Percentiles rank a stretch among this genome's conserved stretches.
phyloP scores from a whole-genome alignment of 2,329 filamentous ascomycete genomes.

The Pseudocercospora musae region DNA sequence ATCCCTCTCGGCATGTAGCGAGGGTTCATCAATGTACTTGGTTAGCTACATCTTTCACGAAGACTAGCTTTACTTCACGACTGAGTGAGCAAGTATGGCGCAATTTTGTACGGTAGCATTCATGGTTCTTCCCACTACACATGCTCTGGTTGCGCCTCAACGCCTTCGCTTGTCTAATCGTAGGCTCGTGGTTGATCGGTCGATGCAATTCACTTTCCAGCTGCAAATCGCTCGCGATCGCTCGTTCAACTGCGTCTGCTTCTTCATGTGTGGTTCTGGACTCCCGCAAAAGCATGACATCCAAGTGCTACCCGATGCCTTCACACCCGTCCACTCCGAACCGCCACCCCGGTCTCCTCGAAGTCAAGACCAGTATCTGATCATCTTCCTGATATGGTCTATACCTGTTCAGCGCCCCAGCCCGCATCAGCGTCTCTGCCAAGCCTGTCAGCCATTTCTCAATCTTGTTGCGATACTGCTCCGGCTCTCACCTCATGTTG shows the following conservation, averaged over 20 bases:
- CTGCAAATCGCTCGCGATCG: not conserved
- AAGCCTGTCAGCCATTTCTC: not conserved
- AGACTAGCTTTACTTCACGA: not conserved
- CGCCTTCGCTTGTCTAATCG: not conserved
- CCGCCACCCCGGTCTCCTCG: no score
- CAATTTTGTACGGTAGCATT: not conserved
- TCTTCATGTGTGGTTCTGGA: not conserved
- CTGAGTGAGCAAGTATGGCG: not conserved
- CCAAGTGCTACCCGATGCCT: no score
- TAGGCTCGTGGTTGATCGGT: not conserved
- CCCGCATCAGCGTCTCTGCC: conserved; percentile 50
- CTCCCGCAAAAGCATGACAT: not conserved
- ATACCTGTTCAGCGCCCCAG: conserved; percentile 54
- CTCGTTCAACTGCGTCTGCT: not conserved
- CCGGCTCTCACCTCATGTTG: conserved; percentile 47
- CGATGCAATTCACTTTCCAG: not conserved
- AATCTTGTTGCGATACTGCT: not conserved
- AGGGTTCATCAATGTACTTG: no score
- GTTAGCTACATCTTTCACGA: not conserved
- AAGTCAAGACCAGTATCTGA: not conserved
- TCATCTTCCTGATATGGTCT: conserved; percentile 21
- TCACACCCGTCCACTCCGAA: no score
- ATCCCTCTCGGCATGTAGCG: no score
- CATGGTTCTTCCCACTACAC: not conserved
- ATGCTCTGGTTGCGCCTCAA: not conserved